phyloP scores from a whole-genome alignment of 306 rosid genomes.

The Dalbergia cochinchinensis region DNA sequence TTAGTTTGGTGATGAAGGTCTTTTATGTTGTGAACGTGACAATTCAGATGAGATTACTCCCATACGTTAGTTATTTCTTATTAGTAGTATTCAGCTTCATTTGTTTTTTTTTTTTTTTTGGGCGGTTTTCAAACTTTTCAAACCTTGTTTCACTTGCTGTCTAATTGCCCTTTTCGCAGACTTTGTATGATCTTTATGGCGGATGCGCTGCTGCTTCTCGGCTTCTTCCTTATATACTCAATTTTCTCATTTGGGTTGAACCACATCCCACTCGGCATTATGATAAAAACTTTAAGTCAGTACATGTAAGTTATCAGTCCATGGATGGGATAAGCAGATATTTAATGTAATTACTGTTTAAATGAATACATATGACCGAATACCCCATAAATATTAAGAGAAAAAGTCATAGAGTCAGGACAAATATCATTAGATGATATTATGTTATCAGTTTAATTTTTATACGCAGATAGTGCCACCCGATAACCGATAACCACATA shows the following conservation, averaged over 20 bases:
- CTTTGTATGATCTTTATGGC: neutral
- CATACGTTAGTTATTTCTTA: neutral
- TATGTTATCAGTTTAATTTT: no score
- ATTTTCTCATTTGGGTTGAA: conserved; percentile 11
- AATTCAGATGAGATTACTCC: neutral
- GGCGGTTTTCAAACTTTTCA: neutral
- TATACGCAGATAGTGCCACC: no score
- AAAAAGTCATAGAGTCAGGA: no score
- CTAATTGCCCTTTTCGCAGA: neutral
- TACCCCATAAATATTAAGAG: neutral
- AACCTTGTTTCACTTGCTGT: neutral
- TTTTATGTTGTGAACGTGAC: neutral
- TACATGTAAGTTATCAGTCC: neutral
- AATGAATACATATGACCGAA: no score
- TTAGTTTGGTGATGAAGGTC: conserved; percentile 1
- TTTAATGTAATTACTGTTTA: neutral
- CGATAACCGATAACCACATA: no score
- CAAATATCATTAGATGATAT: no score
- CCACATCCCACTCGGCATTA: neutral
- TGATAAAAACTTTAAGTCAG: neutral
- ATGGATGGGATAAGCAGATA: neutral
- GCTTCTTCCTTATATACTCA: neutral
- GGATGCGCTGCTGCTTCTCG: neutral
- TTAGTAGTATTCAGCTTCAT: neutral
- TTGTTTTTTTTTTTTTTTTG: no score